Base-by-base conservation (phyloP, 768 basidiomycete species). In the Epithele typhae region DNA sequence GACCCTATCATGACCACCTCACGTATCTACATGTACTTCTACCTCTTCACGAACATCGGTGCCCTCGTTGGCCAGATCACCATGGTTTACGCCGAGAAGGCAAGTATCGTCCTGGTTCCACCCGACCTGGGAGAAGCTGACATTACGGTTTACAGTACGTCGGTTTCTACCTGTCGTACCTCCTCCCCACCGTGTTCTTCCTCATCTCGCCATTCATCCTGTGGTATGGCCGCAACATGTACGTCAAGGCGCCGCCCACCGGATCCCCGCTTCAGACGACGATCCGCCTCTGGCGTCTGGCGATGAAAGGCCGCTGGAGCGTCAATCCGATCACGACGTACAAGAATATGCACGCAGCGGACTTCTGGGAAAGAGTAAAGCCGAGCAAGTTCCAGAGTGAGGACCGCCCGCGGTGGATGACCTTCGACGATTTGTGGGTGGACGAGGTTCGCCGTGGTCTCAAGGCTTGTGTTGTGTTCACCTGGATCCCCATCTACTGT, bases 1-100 rank as follows among this genome's bases (percentile, higher is more conserved):
- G 87, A 91, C 55, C 89, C 87, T 0, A 61, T 67, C 3, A 53
- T 82, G 57, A 91, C 88, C 0, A 73, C 81, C 3, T 72, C 81
- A 2, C 73, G 84, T 41, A 77, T 90, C 9, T 90, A 88, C 64
- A 86, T 87, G 82, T 81, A 80, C 55, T 82, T 82, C 62, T 86
- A 86, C 60, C 68, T 81, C 53, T 84, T 83, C 63, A 84, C 84
- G 59, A 88, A 88, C 60, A 62, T 86, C 42, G 87, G 87, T 2
- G 78, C 87, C 0, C 67, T 87, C 19, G 51, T 79, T 27, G 87
- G 84, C 18, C 84, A 85, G 62, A 76, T 87, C 34, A 62, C 68
- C 15, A 86, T 85, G 84, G 75, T 80, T 0, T 86, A 82, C 56
- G 58, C 63, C 1, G 65, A 66, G 52, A 66, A 64, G 57, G 59